Base-by-base conservation (phyloP, 2,329 filamentous ascomycete genomes). In the Penicillium hordei region DNA sequence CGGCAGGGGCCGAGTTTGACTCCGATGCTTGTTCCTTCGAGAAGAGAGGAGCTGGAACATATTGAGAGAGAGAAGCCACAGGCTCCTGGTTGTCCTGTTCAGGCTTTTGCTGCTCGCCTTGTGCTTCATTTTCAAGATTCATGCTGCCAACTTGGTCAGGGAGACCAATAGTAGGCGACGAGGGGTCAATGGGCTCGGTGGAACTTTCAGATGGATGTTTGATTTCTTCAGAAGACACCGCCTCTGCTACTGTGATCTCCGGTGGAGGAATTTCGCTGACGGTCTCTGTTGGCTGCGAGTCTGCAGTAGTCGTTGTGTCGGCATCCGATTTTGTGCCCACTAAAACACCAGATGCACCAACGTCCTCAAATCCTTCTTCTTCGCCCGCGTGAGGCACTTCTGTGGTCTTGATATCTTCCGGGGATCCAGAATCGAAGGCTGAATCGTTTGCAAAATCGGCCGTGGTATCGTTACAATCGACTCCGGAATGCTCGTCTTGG, bases 351-450 rank as follows among this genome's bases (percentile, higher is more conserved):
- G 84, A 83, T 25, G 82, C 80, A 45, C 80, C 80, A 10, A 97
- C 93, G 74, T 96, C 92, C 72, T 99, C 94, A 69, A 97, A 97
- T 1, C 90, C 91, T 70, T 97, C 94, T 62, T 94, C 90, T 64
- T 96, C 91, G 13, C 89, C 88, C 17, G 85, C 86, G 68, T 94
- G 95, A 52, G 89, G 89, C 15, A 93, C 86, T 65, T 93, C 90
- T 1, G 93, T 80, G 46, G 82, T 83, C 52, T 89, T 89, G 50
- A 86, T 82, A 56, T 86, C 86, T 62, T 92, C 90, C 0, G 83
- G 79, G 4, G 84, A 84, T 4, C 75, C 74, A 36, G 75, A 75
- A 7, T 68, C 76, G 34, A 79, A 70, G 13, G 70, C 66, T n/a
- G 76, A 76, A 21, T 70, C 76, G 57, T 78, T 76, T 36, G 72